A percentile compares a stretch with the other conserved stretches of the same genome.
Evolutionary conservation across 176 grass and related monocot species (phyloP).

Genomic region (Carex parvula): DNA sequence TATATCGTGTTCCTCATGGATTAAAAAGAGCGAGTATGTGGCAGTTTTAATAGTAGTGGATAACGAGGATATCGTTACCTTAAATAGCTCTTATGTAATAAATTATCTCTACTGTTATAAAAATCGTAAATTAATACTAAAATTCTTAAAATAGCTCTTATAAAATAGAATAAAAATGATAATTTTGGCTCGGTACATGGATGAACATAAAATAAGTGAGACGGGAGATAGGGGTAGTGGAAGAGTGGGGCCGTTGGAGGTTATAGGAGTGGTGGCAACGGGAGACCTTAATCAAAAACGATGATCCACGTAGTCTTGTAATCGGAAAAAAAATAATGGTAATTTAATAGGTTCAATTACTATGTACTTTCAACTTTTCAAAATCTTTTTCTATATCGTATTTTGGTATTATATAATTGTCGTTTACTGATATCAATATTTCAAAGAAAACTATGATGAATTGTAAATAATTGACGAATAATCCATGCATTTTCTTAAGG

Average conservation of each 20-base stretch:
- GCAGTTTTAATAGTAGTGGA: background rate
- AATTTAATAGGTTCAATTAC: background rate
- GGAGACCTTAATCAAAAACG: background rate
- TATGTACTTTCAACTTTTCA: background rate
- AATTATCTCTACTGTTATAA: too few species aligned
- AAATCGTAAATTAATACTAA: too few species aligned
- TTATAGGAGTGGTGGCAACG: background rate
- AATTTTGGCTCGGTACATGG: background rate
- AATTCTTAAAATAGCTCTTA: too few species aligned
- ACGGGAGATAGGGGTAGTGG: background rate
- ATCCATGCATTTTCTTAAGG: too few species aligned
- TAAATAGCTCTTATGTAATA: background rate
- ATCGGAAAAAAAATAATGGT: background rate
- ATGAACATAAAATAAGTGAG: background rate
- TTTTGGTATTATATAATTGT: background rate
- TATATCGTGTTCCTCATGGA: too few species aligned
- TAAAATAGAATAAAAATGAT: background rate
- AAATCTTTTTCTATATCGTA: background rate
- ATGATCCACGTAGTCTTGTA: background rate
- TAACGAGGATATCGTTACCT: background rate
- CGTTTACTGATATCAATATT: too few species aligned
- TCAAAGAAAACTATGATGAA: too few species aligned
- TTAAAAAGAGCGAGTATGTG: background rate
- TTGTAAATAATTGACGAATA: too few species aligned
- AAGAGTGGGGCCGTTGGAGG: background rate